These are phyloP conservation scores for Coniferiporia sulphurascens DNA, from an alignment of 1,284 basidiomycete genomes.

Conservation along the genomic window DNA sequence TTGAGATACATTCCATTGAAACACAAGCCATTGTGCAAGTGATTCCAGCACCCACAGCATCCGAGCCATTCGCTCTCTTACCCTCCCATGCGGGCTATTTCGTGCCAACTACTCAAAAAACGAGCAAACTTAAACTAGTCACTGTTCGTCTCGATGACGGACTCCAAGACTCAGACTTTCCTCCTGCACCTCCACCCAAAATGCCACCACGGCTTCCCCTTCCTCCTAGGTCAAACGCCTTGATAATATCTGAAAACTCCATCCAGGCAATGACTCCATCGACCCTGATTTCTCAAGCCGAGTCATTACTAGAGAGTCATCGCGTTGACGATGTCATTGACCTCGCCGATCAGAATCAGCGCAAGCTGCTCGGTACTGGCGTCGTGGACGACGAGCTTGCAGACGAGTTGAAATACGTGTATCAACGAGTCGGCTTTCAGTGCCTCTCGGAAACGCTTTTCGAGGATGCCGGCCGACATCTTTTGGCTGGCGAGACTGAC, in stretches of 20 bases:
- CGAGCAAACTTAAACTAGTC: slow-evolving; percentile 12
- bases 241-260: slow-evolving; percentile 58
- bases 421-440: slow-evolving; percentile 73
- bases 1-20: slow-evolving; percentile 78
- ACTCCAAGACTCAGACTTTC: neutral
- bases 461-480: slow-evolving; percentile 68
- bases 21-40: slow-evolving; percentile 73
- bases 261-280: slow-evolving; percentile 67
- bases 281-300: slow-evolving; percentile 68
- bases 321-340: slow-evolving; percentile 59
- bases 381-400: slow-evolving; percentile 22
- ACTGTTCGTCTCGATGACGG: slow-evolving; percentile 1
- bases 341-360: slow-evolving; percentile 56
- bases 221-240: slow-evolving; percentile 57
- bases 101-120: slow-evolving; percentile 15
- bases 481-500: slow-evolving; percentile 69
- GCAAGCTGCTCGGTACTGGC: slow-evolving; percentile 47
- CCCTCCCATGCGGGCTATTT: slow-evolving; percentile 11
- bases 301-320: slow-evolving; percentile 62
- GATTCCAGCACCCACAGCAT: slow-evolving; percentile 31
- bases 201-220: slow-evolving; percentile 22
- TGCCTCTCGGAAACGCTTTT: slow-evolving; percentile 69
- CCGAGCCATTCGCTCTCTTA: neutral
- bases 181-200: neutral
- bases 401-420: slow-evolving; percentile 69